Conservation (phyloP, 129 eudicot genomes). For the Chrysanthemum makinoi region DNA sequence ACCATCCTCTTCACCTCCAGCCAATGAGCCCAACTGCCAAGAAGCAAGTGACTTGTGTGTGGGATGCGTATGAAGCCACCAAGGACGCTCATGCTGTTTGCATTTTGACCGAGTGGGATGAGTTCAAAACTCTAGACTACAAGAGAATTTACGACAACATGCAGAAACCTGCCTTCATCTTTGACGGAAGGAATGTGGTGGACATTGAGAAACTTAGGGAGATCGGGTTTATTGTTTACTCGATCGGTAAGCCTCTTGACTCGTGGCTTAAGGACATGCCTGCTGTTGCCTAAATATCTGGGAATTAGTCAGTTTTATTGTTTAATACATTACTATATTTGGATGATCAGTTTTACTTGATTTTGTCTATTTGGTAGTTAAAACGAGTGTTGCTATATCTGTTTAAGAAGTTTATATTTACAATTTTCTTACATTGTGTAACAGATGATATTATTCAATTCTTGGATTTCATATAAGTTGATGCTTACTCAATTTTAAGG, state of each 20-base stretch:
- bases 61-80: constrained; percentile 86
- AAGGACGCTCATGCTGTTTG: constrained; percentile 79
- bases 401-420: constrained; percentile 30
- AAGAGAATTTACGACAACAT: constrained; percentile 73
- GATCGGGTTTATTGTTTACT: constrained; percentile 82
- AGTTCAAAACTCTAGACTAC: constrained; percentile 74
- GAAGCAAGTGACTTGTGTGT: constrained; percentile 68
- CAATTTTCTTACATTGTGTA: constrained; percentile 32
- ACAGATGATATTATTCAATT: constrained; percentile 26
- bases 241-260: constrained; percentile 89
- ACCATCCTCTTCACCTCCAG: constrained; percentile 87
- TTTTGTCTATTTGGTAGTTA: constrained; percentile 17
- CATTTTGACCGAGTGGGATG: constrained; percentile 89
- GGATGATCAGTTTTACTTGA: not conserved
- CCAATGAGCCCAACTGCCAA: constrained; percentile 80
- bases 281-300: constrained; percentile 52
- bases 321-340: constrained; percentile 29
- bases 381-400: constrained; percentile 28
- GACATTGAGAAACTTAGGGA: constrained; percentile 63
- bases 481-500: too few species aligned
- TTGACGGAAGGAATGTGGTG: constrained; percentile 79
- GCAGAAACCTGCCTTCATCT: constrained; percentile 88
- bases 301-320: constrained; percentile 26
- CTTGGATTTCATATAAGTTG: constrained; percentile 6
- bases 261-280: constrained; percentile 94